Evolutionary conservation across 495 filamentous ascomycete genomes (phyloP), one percentile per base, ranked within the genome.

Genomic region (Xylaria palmicola): DNA sequence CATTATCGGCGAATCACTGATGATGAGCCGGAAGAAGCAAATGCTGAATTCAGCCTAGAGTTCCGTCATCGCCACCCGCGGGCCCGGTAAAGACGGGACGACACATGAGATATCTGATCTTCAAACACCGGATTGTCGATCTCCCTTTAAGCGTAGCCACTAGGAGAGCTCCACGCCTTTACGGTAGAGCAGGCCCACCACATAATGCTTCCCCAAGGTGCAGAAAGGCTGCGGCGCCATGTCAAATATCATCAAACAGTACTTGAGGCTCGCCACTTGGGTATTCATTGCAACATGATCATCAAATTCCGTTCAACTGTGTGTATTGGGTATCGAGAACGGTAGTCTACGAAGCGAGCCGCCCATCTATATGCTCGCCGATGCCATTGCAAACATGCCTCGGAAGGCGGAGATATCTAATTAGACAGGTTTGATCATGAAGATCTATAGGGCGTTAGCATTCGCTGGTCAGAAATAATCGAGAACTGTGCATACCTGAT

Each of bases 391-490:
- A 43, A 43, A 62, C 24, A 34, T 41, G 27, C 20, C 22, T 48
- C 43, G 13, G 40, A 51, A 49, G 9, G 34, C 32, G 32, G 9
- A 24, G 19, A 59, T 62, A 36, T 34, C 60, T 39, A 65, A 63
- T 56, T 37, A 62, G 29, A 62, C 60, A 61, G 80, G 68, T 56
- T 89, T 89, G 50, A 90, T 79, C 88, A 90, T 90, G 67, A 90
- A 86, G 60, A 90, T 90, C 88, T 90, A 64, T 36, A 26, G 26
- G 1, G 19, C 29, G 68, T 86, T 64, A 85, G 80, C 62, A 49
- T 22, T 32, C 15, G 43, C 19, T 39, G 26, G 34, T 13, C 41
- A 36, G 40, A 39, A 27, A 17, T 24, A 36, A 44, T 9, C 39
- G 8, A 15, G 12, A 48, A 61, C 34, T 44, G 37, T 34, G 39